These are phyloP conservation scores for Aspergillus texensis DNA, from an alignment of 2,329 filamentous ascomycete species.

Conservation along the genomic window DNA sequence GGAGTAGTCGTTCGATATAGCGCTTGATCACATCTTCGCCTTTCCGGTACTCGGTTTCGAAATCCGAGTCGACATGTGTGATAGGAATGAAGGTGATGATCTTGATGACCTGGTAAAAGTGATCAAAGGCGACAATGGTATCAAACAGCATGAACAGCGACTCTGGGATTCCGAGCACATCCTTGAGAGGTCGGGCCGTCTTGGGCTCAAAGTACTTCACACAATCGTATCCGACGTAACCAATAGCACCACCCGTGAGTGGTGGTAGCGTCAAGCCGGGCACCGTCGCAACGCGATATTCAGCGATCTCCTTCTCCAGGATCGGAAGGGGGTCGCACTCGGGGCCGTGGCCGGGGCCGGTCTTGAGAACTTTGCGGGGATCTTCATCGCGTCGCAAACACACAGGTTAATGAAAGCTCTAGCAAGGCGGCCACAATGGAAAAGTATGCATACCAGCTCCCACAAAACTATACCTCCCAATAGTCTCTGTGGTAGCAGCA, in stretches of 20 bases:
- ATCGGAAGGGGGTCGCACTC: constrained; percentile 81
- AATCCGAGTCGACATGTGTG: constrained; percentile 57
- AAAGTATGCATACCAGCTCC: constrained; percentile 63
- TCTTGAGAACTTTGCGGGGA: constrained; percentile 77
- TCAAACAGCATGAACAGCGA: constrained; percentile 97
- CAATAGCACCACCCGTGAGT: constrained; percentile 88
- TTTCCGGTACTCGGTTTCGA: constrained; percentile 71
- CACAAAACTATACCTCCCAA: constrained; percentile 94
- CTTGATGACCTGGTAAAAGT: constrained; percentile 90
- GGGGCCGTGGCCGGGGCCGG: constrained; percentile 83
- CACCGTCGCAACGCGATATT: constrained; percentile 78
- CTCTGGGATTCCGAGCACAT: constrained; percentile 86
- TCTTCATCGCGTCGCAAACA: constrained; percentile 41
- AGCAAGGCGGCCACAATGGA: not conserved
- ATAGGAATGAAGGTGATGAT: constrained; percentile 88
- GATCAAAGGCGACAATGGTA: constrained; percentile 90
- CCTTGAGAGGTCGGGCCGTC: constrained; percentile 85
- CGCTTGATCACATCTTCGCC: constrained; percentile 66
- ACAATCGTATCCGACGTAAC: constrained; percentile 97
- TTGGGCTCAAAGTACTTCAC: constrained; percentile 97
- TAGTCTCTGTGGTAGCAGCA: constrained; percentile 84
- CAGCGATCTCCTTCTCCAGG: constrained; percentile 77
- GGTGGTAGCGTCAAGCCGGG: constrained; percentile 82
- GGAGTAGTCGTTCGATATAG: constrained; percentile 71
- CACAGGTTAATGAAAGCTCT: constrained; percentile 14